Evolutionary conservation across 371 early-diverging fungal species (phyloP), one percentile per base, ranked within the genome.

Genomic region (Apophysomyces sp.): DNA sequence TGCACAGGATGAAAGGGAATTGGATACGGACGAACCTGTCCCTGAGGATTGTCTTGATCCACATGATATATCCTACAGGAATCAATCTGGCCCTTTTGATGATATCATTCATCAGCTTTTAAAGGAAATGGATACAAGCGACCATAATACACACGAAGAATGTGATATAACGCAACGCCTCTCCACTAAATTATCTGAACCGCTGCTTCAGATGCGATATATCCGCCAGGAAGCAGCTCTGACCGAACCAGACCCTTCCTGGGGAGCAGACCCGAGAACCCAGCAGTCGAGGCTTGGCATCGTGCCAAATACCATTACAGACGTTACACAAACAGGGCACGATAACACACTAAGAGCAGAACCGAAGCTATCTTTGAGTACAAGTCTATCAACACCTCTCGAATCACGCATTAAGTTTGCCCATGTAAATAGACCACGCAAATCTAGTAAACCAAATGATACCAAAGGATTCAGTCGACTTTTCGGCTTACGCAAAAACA

Each of bases 361-460:
- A 11, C 49, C 49, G 3, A 16, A 21, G 21, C 24, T 44, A 21
- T 44, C 49, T 2, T 21, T 44, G 21, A 44, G 49, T 21, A 21
- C 49, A 21, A 44, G 49, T 4, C 21, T 44, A 44, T 44, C 49
- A 21, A 44, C 49, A n/a, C 49, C 49, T 44, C 26, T 44, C 9
- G 49, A 44, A 44, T 44, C 49, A 44, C 49, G 21, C 24, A 44
- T 21, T 5, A 44, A 44, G 21, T 44, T 18, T 21, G 49, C 49
- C 49, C 49, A 44, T 44, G 49, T 44, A 44, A 44, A 26, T 44
- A 21, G 4, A 44, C 49, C 49, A 44, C 49, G 49, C 49, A 44
- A 44, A 21, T 9, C 49, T 8, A 26, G 49, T 21, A 44, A 44
- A 44, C 21, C 49, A 44, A 44, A 21, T 21, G 49, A 44, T 44